Base-by-base conservation (phyloP, 73 alveolate species). In the Halteria grandinella region DNA sequence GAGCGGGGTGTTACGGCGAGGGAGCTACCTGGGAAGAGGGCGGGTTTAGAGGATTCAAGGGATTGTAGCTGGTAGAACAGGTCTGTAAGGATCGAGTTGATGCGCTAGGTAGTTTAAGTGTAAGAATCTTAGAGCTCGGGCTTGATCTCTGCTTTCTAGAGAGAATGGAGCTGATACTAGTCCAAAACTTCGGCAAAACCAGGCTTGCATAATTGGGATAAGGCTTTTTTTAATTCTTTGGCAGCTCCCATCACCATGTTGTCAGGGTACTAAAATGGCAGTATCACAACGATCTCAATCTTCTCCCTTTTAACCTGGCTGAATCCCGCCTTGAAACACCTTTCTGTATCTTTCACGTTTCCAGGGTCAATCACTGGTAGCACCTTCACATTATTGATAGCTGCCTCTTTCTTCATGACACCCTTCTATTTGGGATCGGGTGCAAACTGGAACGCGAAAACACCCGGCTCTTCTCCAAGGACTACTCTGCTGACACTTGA, bases 221-320 rank as follows among this genome's bases (percentile, higher is more conserved):
- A 7, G 28, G 20, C 33, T 1, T 14, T 27, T 37, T 48, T 54
- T 1, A 53, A 74, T 21, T 73, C 74, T 4, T 18, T 1, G 3
- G 75, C 75, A 4, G 75, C 85, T 4, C 14, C 8, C 40, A 39
- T 37, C 18, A 73, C 62, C 4, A 73, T 54, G 25, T 15, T 27
- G 31, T 73, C 85, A 24, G 85, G 75, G 21, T 29, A 47, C 24
- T 12, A 15, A 53, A 73, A 73, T 15, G 85, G 85, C 27, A 73
- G 37, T 14, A 54, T 36, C 2, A 73, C 27, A 12, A 55, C 50
- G 12, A 73, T 15, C 37, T 40, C 44, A 0, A 53, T 14, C 57
- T 73, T 53, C 23, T 51, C 62, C 1, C 43, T 49, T 15, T 27
- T 50, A 54, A 73, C 32, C 1, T 11, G 14, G 12, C 53, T 45